These are phyloP conservation scores for Hortaea werneckii DNA, from an alignment of 2,329 filamentous ascomycete genomes.

Conservation along the genomic window DNA sequence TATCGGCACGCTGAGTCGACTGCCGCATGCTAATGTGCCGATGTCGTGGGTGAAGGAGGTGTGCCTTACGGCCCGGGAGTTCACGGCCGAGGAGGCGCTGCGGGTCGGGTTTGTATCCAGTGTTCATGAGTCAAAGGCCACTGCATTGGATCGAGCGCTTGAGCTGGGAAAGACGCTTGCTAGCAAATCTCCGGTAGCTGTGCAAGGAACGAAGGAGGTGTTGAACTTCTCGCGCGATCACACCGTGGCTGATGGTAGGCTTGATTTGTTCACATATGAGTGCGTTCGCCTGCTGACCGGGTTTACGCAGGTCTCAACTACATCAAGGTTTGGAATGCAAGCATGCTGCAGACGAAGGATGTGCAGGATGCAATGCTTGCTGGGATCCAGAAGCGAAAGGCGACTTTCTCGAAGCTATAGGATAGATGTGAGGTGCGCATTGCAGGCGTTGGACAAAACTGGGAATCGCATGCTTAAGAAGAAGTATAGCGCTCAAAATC, in stretches of 20 bases:
- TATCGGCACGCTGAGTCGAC: constrained; percentile 61
- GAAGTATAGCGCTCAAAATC: too few species aligned
- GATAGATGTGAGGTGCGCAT: not conserved
- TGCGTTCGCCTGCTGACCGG: not conserved
- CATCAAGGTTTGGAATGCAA: constrained; percentile 79
- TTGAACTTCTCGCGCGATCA: constrained; percentile 75
- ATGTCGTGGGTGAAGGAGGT: constrained; percentile 74
- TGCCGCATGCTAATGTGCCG: constrained; percentile 63
- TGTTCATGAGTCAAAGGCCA: constrained; percentile 51
- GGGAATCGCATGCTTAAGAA: too few species aligned
- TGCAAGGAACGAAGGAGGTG: constrained; percentile 78
- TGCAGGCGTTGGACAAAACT: too few species aligned
- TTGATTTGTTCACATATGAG: not conserved
- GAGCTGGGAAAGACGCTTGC: constrained; percentile 57
- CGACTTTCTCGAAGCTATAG: constrained; percentile 75
- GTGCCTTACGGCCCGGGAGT: constrained; percentile 59
- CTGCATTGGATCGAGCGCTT: constrained; percentile 52
- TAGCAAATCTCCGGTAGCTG: constrained; percentile 76
- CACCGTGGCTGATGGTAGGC: constrained; percentile 60
- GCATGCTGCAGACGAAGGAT: constrained; percentile 71
- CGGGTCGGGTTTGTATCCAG: constrained; percentile 60
- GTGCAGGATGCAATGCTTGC: constrained; percentile 64
- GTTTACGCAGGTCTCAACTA: constrained; percentile 55
- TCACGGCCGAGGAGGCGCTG: constrained; percentile 58
- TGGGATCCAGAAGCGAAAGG: constrained; percentile 66